Percentiles rank a stretch among this genome's conserved stretches.
Evolutionary conservation across 805 yeast species (phyloP).

Genomic region (Wickerhamomyces hampshirensis): DNA sequence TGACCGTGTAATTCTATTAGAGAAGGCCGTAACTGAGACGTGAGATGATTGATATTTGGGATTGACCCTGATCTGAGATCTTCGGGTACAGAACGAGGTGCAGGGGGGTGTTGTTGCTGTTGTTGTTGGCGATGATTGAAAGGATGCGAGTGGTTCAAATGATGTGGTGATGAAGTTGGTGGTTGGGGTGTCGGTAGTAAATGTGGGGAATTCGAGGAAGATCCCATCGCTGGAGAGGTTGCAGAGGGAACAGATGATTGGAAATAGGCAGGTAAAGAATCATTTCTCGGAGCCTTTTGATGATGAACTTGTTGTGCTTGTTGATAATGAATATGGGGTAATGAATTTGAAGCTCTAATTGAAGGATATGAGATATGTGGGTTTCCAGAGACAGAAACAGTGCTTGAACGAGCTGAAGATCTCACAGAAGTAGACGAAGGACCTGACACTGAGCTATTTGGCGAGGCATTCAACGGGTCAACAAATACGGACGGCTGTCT

Average conservation of each 20-base stretch:
- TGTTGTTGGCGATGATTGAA: conserved; percentile 9
- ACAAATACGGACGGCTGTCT: conserved; percentile 25
- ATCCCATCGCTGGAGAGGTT: conserved; percentile 2
- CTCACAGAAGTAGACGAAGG: conserved; percentile 8
- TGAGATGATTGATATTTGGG: conserved; percentile 15
- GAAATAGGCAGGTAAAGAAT: conserved; percentile 15
- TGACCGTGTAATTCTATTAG: conserved; percentile 15
- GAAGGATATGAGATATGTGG: conserved; percentile 6
- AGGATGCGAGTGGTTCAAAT: too few species aligned
- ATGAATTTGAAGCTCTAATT: conserved; percentile 5
- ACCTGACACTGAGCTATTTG: conserved; percentile 4
- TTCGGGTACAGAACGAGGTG: conserved; percentile 1
- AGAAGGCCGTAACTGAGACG: conserved; percentile 22
- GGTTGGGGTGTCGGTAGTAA: conserved; percentile 9
- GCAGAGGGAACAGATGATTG: background rate
- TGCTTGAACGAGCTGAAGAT: conserved; percentile 5
- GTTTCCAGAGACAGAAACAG: background rate
- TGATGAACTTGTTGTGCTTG: conserved; percentile 6
- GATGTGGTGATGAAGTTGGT: conserved; percentile 22
- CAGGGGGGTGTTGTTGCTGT: conserved; percentile 4
- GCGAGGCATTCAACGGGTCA: conserved; percentile 20
- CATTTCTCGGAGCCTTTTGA: conserved; percentile 11
- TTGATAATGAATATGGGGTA: conserved; percentile 14
- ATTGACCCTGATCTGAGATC: conserved; percentile 6
- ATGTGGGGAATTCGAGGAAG: conserved; percentile 2